Evolutionary conservation across 192 early-diverging fungal species (phyloP).

Genomic region (Ambispora gerdemannii): DNA sequence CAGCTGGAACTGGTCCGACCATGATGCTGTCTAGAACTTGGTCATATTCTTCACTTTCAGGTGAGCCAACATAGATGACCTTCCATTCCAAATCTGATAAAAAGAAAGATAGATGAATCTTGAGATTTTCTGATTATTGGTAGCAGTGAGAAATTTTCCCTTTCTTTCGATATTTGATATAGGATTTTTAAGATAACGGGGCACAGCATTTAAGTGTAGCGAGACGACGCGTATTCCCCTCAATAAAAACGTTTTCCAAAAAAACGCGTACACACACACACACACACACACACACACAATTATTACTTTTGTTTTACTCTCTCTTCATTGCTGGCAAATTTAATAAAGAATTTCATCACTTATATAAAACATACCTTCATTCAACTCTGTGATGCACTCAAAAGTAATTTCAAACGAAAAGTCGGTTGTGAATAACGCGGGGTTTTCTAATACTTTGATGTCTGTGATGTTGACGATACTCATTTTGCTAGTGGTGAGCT

Average conservation of each 20-base stretch:
- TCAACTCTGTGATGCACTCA: conserved; percentile 83
- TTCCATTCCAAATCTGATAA: conserved; percentile 94
- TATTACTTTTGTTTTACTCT: too few relatives aligned
- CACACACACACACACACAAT: too few relatives aligned
- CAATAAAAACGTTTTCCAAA: too few relatives aligned
- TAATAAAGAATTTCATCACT: background rate
- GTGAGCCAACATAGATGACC: conserved; percentile 90
- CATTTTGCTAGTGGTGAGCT: conserved; percentile 57
- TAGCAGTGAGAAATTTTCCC: too few relatives aligned
- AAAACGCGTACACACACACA: too few relatives aligned
- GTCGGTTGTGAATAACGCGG: conserved; percentile 71
- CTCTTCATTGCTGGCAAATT: background rate
- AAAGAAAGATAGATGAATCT: background rate
- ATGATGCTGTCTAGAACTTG: conserved; percentile 93
- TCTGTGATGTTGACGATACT: conserved; percentile 77
- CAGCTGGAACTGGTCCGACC: conserved; percentile 94
- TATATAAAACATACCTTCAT: conserved; percentile 65
- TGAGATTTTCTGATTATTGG: background rate
- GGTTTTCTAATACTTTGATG: conserved; percentile 84
- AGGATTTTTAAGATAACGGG: too few relatives aligned
- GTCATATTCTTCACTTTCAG: conserved; percentile 79
- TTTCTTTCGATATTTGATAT: too few relatives aligned
- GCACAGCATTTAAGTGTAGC: too few relatives aligned
- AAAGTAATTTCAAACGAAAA: conserved; percentile 97
- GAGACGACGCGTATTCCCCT: too few relatives aligned